A percentile compares a stretch with the other conserved stretches of the same genome.
These are phyloP conservation scores for Backusella macrospora DNA, from an alignment of 192 early-diverging fungal genomes.

Conservation along the genomic window DNA sequence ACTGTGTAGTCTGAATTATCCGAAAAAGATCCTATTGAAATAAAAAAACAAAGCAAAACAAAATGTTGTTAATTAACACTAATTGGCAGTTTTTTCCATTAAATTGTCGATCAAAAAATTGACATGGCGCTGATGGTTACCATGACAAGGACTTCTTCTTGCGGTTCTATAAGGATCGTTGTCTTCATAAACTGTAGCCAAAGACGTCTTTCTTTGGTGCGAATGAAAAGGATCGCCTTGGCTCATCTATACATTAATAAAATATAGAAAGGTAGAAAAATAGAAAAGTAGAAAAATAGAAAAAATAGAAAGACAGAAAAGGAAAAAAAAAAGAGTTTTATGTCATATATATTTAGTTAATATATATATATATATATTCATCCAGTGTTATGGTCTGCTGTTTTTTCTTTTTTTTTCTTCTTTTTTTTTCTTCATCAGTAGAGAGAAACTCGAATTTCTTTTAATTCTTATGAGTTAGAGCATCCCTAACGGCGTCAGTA, in stretches of 20 bases:
- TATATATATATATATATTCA: no score
- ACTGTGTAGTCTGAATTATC: slow-evolving; percentile 12
- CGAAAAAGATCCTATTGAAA: not conserved
- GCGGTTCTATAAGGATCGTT: slow-evolving; percentile 35
- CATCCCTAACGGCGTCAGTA: no score
- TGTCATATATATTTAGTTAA: no score
- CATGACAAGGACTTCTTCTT: slow-evolving; percentile 19
- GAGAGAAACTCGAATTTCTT: not conserved
- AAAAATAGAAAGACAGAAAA: slow-evolving; percentile 1
- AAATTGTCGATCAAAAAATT: not conserved
- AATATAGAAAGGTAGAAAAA: not conserved
- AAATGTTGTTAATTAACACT: not conserved
- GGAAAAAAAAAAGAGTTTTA: slow-evolving; percentile 9
- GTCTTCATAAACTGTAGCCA: slow-evolving; percentile 9
- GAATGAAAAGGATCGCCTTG: slow-evolving; percentile 4
- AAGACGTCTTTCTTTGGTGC: not conserved
- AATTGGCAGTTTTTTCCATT: not conserved
- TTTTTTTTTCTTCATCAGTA: not conserved
- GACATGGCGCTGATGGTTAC: slow-evolving; percentile 2
- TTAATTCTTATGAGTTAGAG: not conserved
- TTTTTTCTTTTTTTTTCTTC: not conserved
- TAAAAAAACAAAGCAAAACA: not conserved
- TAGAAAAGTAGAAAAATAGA: not conserved
- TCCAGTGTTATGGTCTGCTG: not conserved
- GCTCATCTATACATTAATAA: slow-evolving; percentile 12